phyloP scores from a whole-genome alignment of 176 grass and related monocot genomes.

The Chloris gayana region DNA sequence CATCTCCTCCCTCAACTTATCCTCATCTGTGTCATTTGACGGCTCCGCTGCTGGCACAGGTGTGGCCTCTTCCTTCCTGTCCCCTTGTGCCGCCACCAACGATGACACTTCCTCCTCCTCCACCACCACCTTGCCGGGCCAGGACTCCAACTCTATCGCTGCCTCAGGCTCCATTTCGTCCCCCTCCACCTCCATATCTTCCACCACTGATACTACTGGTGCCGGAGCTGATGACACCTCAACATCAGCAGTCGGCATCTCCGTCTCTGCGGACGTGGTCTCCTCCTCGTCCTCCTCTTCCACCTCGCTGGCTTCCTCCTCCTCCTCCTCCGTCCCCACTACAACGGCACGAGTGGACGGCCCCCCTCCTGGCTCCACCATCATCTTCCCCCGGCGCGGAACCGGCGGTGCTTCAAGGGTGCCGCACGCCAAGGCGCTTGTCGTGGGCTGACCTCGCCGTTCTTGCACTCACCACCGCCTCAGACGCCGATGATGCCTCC shows the following conservation, averaged over 20 bases:
- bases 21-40: conserved; percentile 17
- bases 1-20: conserved; percentile 28
- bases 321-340: not conserved
- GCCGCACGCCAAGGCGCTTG: conserved; percentile 64
- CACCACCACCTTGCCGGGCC: not conserved
- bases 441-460: conserved; percentile 34
- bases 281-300: conserved; percentile 21
- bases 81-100: not conserved
- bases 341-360: not conserved
- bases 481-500: conserved; percentile 20
- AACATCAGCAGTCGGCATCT: not conserved
- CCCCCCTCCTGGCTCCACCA: conserved; percentile 55
- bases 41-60: conserved; percentile 18
- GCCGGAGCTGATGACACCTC: conserved; percentile 32
- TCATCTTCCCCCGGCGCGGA: conserved; percentile 54
- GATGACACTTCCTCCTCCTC: conserved; percentile 38
- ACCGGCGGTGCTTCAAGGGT: conserved; percentile 63
- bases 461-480: not conserved
- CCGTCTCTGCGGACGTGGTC: conserved; percentile 18
- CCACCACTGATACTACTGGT: not conserved
- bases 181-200: conserved; percentile 23
- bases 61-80: not conserved
- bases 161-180: conserved; percentile 21
- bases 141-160: conserved; percentile 16
- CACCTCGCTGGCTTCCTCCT: conserved; percentile 31